Conservation (phyloP, 768 basidiomycete genomes). For the Xanthoconium purpureum region DNA sequence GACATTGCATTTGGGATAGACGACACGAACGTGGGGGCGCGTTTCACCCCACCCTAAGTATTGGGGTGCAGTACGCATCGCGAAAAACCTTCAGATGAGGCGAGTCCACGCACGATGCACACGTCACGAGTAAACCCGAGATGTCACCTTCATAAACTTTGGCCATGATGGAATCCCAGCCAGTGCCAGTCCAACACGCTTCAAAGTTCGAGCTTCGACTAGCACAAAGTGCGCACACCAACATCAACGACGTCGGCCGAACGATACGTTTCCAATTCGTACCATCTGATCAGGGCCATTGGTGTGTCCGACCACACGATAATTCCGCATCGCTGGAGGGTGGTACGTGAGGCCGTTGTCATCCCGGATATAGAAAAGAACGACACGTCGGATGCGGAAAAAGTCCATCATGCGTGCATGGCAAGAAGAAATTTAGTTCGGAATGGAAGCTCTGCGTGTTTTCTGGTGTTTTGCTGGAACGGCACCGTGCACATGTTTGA, state of each 20-base stretch:
- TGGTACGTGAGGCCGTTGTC: not conserved
- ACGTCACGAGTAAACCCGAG: not conserved
- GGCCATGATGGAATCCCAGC: not conserved
- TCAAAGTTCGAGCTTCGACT: not conserved
- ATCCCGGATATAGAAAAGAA: not conserved
- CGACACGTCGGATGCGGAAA: not conserved
- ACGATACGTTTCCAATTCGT: not conserved
- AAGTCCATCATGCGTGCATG: not conserved
- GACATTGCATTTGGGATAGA: not conserved
- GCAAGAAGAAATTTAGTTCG: not conserved
- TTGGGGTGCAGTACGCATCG: too few relatives aligned
- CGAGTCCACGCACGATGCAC: not conserved
- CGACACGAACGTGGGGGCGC: not conserved
- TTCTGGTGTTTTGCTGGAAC: not conserved
- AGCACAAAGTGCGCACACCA: not conserved
- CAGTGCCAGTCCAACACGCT: not conserved
- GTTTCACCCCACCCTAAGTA: not conserved
- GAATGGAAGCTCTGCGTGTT: not conserved
- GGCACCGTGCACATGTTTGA: not conserved
- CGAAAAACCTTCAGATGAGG: not conserved
- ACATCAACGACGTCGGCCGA: not conserved
- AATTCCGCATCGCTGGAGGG: not conserved
- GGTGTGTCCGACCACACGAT: not conserved
- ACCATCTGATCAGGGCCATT: conserved; percentile 4
- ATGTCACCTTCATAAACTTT: not conserved